Conservation (phyloP, 306 rosid genomes). For the Vigna trinervia region DNA sequence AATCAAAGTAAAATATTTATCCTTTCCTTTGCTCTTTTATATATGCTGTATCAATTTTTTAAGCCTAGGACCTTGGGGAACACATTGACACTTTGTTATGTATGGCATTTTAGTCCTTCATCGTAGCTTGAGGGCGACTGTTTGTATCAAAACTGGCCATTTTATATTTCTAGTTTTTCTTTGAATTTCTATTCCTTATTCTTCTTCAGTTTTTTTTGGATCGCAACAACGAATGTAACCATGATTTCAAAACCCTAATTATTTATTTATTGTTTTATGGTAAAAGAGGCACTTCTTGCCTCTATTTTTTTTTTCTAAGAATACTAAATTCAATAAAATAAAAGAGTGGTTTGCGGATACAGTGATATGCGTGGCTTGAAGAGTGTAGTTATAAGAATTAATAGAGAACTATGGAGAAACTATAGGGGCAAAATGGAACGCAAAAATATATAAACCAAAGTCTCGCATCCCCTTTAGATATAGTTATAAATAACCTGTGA, state of each 20-base stretch:
- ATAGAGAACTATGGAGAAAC: too few species aligned
- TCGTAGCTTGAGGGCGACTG: constrained; percentile 15
- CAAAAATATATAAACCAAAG: background rate
- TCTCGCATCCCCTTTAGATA: background rate
- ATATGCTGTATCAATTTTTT: constrained; percentile 13
- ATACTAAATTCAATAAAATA: too few species aligned
- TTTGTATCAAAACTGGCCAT: constrained; percentile 1
- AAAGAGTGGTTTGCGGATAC: background rate
- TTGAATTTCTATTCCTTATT: constrained; percentile 6
- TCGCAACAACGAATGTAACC: background rate
- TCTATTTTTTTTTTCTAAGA: too few species aligned
- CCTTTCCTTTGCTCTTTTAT: constrained; percentile 15
- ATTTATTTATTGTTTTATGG: constrained; percentile 11
- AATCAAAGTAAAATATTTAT: constrained; percentile 25
- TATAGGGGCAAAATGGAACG: too few species aligned
- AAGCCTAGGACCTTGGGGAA: constrained; percentile 13
- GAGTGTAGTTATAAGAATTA: too few species aligned
- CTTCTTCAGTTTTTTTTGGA: background rate
- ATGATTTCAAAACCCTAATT: constrained; percentile 18
- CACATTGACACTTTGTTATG: constrained; percentile 4
- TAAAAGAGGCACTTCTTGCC: background rate
- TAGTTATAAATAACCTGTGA: background rate
- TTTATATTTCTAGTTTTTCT: constrained; percentile 22
- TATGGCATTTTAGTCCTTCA: constrained; percentile 13
- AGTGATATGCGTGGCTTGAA: background rate